phyloP scores from a whole-genome alignment of 352 stramenopile species.

The Pythium dissotocum region DNA sequence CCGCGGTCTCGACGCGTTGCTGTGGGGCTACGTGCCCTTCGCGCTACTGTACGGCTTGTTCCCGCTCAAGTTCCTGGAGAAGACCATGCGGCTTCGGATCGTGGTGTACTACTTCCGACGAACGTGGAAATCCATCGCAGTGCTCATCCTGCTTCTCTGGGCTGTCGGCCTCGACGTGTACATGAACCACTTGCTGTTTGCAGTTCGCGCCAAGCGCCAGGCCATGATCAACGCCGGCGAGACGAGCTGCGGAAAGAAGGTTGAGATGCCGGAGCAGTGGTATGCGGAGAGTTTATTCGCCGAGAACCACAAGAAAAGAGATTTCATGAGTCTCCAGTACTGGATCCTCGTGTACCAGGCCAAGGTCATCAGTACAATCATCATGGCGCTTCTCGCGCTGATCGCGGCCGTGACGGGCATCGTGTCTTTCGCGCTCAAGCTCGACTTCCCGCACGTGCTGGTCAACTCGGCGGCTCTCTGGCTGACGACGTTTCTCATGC shows the following conservation, averaged over 20 bases:
- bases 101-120: constrained; percentile 76
- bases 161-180: constrained; percentile 63
- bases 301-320: constrained; percentile 23
- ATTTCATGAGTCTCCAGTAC: constrained; percentile 52
- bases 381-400: constrained; percentile 65
- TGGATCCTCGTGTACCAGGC: constrained; percentile 72
- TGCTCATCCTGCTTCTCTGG: constrained; percentile 70
- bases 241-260: constrained; percentile 46
- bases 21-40: constrained; percentile 69
- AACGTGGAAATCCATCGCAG: constrained; percentile 71
- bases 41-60: constrained; percentile 60
- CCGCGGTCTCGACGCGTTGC: constrained; percentile 24
- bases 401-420: constrained; percentile 62
- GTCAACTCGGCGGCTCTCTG: constrained; percentile 54
- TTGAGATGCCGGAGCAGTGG: constrained; percentile 43
- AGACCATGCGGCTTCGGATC: constrained; percentile 63
- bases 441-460: constrained; percentile 78
- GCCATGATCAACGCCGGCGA: constrained; percentile 39
- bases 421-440: constrained; percentile 69
- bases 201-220: constrained; percentile 39
- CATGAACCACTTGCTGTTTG: constrained; percentile 54
- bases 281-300: constrained; percentile 46
- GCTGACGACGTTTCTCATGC: constrained; percentile 51
- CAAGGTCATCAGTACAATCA: constrained; percentile 58
- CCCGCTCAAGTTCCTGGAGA: constrained; percentile 69